These are phyloP conservation scores for Diospyros lotus DNA, from an alignment of 148 eudicot species.

Conservation along the genomic window DNA sequence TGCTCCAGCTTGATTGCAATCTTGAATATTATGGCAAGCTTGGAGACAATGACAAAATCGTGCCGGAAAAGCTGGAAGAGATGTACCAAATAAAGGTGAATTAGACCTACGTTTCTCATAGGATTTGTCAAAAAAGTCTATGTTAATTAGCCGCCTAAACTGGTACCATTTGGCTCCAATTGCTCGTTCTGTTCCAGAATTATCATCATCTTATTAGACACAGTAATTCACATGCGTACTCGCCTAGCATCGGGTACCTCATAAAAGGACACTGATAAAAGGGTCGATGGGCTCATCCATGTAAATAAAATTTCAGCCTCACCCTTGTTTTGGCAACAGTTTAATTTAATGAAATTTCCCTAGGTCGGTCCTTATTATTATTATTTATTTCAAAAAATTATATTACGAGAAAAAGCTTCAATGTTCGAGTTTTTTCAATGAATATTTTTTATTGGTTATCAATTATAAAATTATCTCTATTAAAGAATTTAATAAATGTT, in stretches of 20 bases:
- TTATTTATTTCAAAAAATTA: too few relatives aligned
- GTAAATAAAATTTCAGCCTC: too few relatives aligned
- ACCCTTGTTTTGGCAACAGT: too few relatives aligned
- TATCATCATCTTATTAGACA: not conserved
- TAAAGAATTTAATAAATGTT: too few relatives aligned
- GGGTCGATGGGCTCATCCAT: too few relatives aligned
- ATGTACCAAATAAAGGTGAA: slow-evolving; percentile 3
- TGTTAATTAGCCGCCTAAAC: not conserved
- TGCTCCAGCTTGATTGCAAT: not conserved
- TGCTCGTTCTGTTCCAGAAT: not conserved
- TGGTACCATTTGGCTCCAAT: not conserved
- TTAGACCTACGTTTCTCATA: not conserved
- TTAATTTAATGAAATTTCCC: too few relatives aligned
- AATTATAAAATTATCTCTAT: too few relatives aligned
- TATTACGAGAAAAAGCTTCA: too few relatives aligned
- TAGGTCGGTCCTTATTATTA: too few relatives aligned
- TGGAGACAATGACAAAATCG: not conserved
- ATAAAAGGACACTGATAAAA: too few relatives aligned
- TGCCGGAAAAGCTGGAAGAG: not conserved
- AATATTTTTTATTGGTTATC: too few relatives aligned
- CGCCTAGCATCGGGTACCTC: not conserved
- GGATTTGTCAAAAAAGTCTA: not conserved
- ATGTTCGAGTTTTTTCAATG: too few relatives aligned
- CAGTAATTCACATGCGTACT: not conserved
- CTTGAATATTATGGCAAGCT: not conserved